A percentile compares a stretch with the other conserved stretches of the same genome.
These are phyloP conservation scores for Antrodiella citrinella DNA, from an alignment of 768 basidiomycete species.

Conservation along the genomic window DNA sequence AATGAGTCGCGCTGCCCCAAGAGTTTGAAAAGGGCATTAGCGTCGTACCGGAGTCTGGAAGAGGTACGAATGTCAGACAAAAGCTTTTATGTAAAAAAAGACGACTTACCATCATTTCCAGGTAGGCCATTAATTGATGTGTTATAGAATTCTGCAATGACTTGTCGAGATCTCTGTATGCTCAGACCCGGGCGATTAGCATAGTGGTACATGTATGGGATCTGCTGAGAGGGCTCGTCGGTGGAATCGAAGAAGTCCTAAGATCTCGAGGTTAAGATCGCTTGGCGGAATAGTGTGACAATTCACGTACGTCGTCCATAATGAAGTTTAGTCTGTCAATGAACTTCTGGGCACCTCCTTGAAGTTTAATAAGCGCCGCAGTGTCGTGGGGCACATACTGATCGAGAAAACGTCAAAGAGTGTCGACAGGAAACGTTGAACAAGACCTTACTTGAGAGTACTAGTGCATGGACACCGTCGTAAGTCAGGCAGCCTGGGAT, in stretches of 20 bases:
- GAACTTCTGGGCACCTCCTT: constrained; percentile 50
- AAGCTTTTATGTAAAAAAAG: too few relatives aligned
- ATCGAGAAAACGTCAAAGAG: background rate
- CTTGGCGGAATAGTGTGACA: too few relatives aligned
- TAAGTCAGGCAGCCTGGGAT: background rate
- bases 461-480: too few relatives aligned
- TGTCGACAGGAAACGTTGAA: too few relatives aligned
- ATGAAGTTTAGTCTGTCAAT: constrained; percentile 49
- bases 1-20: background rate
- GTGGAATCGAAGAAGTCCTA: constrained; percentile 56
- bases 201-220: constrained; percentile 67
- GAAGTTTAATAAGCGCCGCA: constrained; percentile 50
- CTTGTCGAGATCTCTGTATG: constrained; percentile 45
- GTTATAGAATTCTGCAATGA: constrained; percentile 50
- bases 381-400: constrained; percentile 63
- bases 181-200: constrained; percentile 52
- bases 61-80: background rate
- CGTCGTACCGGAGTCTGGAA: constrained; percentile 16
- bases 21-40: background rate
- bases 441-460: constrained; percentile 50
- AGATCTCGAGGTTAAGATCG: too few relatives aligned
- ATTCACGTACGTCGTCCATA: constrained; percentile 41
- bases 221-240: constrained; percentile 60
- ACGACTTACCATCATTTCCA: constrained; percentile 56
- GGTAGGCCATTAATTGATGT: constrained; percentile 49